Evolutionary conservation across 495 filamentous ascomycete genomes (phyloP).

Genomic region (Tuber calosporum): DNA sequence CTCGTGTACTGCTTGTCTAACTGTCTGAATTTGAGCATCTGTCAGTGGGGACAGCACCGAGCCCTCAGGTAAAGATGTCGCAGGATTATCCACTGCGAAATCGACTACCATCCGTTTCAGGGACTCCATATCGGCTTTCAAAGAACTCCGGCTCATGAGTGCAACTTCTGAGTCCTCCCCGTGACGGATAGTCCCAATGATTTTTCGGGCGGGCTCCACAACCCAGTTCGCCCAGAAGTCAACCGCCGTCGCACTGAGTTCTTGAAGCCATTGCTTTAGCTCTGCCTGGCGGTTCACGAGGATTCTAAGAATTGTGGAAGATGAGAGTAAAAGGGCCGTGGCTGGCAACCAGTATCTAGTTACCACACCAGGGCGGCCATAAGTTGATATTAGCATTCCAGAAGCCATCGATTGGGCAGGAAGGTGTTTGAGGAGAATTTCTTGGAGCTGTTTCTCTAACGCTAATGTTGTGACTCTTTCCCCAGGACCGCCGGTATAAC

Average conservation of each 20-base stretch:
- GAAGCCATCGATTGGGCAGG: conserved; percentile 55
- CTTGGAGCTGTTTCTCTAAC: conserved; percentile 60
- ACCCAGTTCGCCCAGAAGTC: conserved; percentile 98
- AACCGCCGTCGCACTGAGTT: conserved; percentile 65
- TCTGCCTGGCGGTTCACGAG: conserved; percentile 62
- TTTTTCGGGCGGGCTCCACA: conserved; percentile 68
- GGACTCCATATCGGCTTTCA: conserved; percentile 80
- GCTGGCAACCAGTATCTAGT: conserved; percentile 84
- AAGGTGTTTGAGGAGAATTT: conserved; percentile 55
- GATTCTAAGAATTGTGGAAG: conserved; percentile 71
- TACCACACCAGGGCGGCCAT: conserved; percentile 68
- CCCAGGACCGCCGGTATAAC: conserved; percentile 27
- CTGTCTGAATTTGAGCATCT: conserved; percentile 57
- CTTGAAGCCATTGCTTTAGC: conserved; percentile 65
- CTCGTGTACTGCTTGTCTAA: conserved; percentile 71
- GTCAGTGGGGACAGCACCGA: conserved; percentile 44
- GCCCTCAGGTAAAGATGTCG: conserved; percentile 45
- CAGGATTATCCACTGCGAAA: conserved; percentile 73
- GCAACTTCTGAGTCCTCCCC: conserved; percentile 85
- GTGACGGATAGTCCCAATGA: conserved; percentile 86
- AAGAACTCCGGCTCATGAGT: conserved; percentile 84
- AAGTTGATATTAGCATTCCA: conserved; percentile 47
- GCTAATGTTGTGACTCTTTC: conserved; percentile 46
- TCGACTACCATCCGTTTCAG: conserved; percentile 97
- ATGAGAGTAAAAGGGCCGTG: conserved; percentile 60